A percentile compares a stretch with the other conserved stretches of the same genome.
phyloP scores from a whole-genome alignment of 2,329 filamentous ascomycete species.

The Didymella glomerata region DNA sequence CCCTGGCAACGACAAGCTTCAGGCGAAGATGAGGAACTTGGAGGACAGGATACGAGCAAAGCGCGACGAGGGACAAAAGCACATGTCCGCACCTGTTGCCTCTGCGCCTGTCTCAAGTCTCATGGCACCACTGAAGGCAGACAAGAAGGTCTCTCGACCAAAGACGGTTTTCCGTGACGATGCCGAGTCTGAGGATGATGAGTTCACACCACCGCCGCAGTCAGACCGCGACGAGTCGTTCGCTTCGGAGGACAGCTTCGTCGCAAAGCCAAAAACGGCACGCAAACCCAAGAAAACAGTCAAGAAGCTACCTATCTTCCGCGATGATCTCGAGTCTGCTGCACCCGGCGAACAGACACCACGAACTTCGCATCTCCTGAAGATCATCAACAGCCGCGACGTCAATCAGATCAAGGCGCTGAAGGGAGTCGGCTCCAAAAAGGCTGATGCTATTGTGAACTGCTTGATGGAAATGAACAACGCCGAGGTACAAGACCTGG shows the following conservation, averaged over 20 bases:
- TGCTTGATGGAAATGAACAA: constrained; percentile 58
- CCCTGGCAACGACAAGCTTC: constrained; percentile 81
- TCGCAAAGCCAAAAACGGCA: constrained; percentile 47
- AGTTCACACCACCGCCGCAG: constrained; percentile 50
- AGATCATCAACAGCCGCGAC: constrained; percentile 78
- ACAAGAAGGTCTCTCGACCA: constrained; percentile 30
- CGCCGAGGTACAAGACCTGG: constrained; percentile 53
- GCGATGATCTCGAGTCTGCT: constrained; percentile 37
- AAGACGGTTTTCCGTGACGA: constrained; percentile 23
- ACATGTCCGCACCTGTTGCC: constrained; percentile 23
- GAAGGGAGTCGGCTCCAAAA: constrained; percentile 76
- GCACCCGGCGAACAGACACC: constrained; percentile 56
- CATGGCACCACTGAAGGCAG: constrained; percentile 48
- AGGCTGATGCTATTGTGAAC: constrained; percentile 65
- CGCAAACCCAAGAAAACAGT: constrained; percentile 45
- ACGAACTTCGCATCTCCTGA: constrained; percentile 68
- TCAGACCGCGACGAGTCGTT: constrained; percentile 52
- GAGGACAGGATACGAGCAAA: constrained; percentile 60
- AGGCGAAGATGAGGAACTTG: constrained; percentile 63
- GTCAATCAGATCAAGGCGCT: constrained; percentile 70
- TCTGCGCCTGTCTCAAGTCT: constrained; percentile 33
- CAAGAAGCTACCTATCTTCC: constrained; percentile 51
- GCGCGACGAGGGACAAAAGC: constrained; percentile 41
- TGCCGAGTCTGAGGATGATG: constrained; percentile 51
- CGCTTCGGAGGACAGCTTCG: constrained; percentile 50